Percentiles rank a stretch among this genome's conserved stretches.
Conservation (phyloP, 1,139 yeast species). For the Blastobotrys buckinghamii region DNA sequence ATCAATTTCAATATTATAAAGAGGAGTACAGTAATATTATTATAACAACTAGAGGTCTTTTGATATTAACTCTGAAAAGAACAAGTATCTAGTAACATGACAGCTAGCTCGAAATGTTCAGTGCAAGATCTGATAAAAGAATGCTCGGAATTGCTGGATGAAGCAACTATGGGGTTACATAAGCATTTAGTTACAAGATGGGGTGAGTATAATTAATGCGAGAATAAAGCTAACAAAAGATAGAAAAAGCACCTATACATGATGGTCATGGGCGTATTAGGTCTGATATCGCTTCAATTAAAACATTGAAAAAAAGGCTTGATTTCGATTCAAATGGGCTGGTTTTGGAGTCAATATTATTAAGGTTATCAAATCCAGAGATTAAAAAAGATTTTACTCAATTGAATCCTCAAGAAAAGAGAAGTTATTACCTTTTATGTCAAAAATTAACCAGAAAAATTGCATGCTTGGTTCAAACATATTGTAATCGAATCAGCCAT, state of each 20-base stretch:
- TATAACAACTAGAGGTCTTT: too few relatives aligned
- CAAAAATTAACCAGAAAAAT: neutral
- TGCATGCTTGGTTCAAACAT: neutral
- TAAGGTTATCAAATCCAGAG: neutral
- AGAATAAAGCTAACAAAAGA: neutral
- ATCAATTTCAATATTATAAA: too few relatives aligned
- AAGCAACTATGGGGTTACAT: slow-evolving; percentile 1
- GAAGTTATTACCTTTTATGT: neutral
- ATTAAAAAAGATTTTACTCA: neutral
- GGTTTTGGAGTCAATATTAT: neutral
- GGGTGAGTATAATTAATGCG: neutral
- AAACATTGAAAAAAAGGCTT: neutral
- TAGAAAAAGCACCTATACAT: neutral
- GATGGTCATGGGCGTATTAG: neutral
- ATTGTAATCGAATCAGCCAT: neutral
- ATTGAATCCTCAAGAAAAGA: neutral
- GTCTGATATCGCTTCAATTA: neutral
- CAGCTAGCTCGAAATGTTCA: neutral
- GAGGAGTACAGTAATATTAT: too few relatives aligned
- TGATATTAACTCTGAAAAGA: too few relatives aligned
- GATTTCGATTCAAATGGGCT: neutral
- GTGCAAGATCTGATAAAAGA: neutral
- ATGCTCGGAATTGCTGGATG: neutral
- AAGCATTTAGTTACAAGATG: neutral
- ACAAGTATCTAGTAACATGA: neutral